phyloP scores from a whole-genome alignment of 2,329 filamentous ascomycete species.

The Xylariales sp. region DNA sequence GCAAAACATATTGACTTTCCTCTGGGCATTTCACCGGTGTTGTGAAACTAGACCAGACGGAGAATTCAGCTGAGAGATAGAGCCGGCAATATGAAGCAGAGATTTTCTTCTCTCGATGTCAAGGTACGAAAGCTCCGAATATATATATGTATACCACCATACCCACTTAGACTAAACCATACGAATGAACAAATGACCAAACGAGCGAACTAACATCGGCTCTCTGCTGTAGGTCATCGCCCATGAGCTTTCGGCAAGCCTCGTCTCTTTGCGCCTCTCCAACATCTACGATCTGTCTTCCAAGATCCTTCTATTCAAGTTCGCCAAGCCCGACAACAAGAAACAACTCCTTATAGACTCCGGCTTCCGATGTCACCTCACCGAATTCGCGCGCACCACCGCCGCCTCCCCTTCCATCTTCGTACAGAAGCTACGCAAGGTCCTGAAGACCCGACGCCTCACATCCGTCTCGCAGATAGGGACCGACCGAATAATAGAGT shows the following conservation, averaged over 20 bases:
- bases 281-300: constrained; percentile 98
- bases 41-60: not conserved
- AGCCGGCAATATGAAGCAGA: constrained; percentile 62
- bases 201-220: not conserved
- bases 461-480: constrained; percentile 87
- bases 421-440: constrained; percentile 86
- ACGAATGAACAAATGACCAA: no score
- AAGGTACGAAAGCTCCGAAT: constrained; percentile 54
- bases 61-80: not conserved
- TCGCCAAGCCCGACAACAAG: constrained; percentile 88
- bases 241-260: constrained; percentile 84
- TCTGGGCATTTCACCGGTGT: not conserved
- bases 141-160: no score
- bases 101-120: constrained; percentile 68
- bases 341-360: constrained; percentile 93
- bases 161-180: no score
- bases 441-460: constrained; percentile 85
- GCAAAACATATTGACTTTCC: constrained; percentile 8
- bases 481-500: constrained; percentile 91
- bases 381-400: constrained; percentile 87
- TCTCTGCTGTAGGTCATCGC: constrained; percentile 79
- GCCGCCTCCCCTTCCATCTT: constrained; percentile 87
- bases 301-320: constrained; percentile 95
- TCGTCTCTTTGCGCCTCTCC: constrained; percentile 83
- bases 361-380: constrained; percentile 95